Base-by-base conservation (phyloP, 306 rosid species). In the Hippophae rhamnoides region DNA sequence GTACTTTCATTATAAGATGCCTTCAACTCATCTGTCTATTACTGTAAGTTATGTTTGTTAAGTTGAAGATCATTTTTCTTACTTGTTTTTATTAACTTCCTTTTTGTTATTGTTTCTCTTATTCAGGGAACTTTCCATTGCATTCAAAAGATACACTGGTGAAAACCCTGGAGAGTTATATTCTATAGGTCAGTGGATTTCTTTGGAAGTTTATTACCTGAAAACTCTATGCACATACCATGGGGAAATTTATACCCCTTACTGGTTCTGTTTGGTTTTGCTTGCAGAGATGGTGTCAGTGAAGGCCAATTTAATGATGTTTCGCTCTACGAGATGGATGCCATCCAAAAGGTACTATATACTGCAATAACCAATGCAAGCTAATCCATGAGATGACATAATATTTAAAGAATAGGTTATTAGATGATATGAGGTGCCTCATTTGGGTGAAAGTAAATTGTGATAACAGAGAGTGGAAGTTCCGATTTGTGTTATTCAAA, bases 221-320 rank as follows among this genome's bases (percentile, higher is more conserved):
- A 23, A 31, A 6, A 25, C 31, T 6, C 2, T 31, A 43, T 46
- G 5, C 18, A 3, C 13, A 23, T 14, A 2, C 0, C 13, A 18
- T 18, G 18, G 18, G 18, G 18, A 18, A 18, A 18, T 18, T 18
- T 18, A 7, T 41, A 45, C 42, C 40, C 56, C 6, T 18, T 18
- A 58, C n/a, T 58, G 41, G 46, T 9, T 18, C 43, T 8, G 14
- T 25, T 69, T 43, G 9, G 31, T 66, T 58, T 56, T n/a, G 13
- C 14, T 61, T 47, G 61, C 70, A 92, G 99, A 49, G 94, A 92
- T 73, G 99, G 99, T 0, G 96, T 92, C 0, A 82, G 99, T 43
- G 99, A 86, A 40, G 94, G 99, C 0, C 99, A 92, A 40, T 88
- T 84, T 2, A 78, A 67, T 42, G 89, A 92, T 64, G 99, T 92